Evolutionary conservation across 352 stramenopile genomes (phyloP).

Genomic region (Globisporangium alternatum): DNA sequence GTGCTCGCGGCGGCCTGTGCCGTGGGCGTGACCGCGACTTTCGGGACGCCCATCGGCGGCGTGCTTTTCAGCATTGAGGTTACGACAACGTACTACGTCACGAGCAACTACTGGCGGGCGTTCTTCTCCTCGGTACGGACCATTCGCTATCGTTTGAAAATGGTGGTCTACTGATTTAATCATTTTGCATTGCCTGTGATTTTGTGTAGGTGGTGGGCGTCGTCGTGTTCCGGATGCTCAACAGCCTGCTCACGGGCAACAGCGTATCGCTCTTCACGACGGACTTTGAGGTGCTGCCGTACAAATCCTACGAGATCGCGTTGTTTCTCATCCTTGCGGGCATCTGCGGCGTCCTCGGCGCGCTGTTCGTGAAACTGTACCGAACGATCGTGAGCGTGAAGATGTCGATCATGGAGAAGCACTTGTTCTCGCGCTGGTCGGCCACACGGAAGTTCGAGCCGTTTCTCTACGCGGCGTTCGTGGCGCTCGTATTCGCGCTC

Average conservation of each 20-base stretch:
- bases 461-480: conserved; percentile 65
- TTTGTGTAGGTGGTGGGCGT: conserved; percentile 59
- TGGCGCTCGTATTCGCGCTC: conserved; percentile 65
- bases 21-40: conserved; percentile 77
- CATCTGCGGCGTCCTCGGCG: conserved; percentile 80
- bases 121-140: conserved; percentile 74
- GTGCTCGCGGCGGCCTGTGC: conserved; percentile 65
- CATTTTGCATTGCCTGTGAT: not conserved
- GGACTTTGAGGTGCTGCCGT: conserved; percentile 66
- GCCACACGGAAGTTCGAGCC: conserved; percentile 30
- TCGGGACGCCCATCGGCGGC: conserved; percentile 70
- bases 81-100: conserved; percentile 87
- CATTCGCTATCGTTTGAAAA: not conserved
- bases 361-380: conserved; percentile 73
- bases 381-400: conserved; percentile 48
- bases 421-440: conserved; percentile 27
- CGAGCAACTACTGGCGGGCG: conserved; percentile 86
- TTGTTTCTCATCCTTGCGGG: conserved; percentile 80
- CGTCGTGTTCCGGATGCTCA: conserved; percentile 80
- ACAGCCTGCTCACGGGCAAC: conserved; percentile 52
- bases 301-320: conserved; percentile 67
- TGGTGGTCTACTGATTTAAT: not conserved
- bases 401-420: conserved; percentile 30
- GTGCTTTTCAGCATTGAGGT: conserved; percentile 82
- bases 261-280: conserved; percentile 80